Evolutionary conservation across 176 grass and related monocot species (phyloP), one percentile per base, ranked within the genome.

Genomic region (Eremochloa ophiuroides): DNA sequence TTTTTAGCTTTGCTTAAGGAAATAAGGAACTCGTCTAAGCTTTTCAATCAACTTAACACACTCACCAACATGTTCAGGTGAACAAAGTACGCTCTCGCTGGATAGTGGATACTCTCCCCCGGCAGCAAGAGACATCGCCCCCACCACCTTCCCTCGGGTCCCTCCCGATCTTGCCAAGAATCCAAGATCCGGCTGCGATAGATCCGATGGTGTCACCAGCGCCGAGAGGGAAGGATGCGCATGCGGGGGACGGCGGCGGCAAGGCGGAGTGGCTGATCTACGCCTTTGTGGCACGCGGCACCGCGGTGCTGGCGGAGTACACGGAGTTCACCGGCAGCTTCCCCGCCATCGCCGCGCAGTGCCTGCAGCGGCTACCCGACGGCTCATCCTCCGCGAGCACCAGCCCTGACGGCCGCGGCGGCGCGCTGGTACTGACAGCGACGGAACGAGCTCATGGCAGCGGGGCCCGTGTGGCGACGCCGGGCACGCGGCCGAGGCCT

Each of bases 301-400:
- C 88, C 23, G 85, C 93, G 23, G 95, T 97, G 62, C 77, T 97
- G 53, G 85, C 92, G 26, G 95, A 97, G 86, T 94, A 97, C 88
- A 97, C 95, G 12, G 95, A 97, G 83, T 94, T 86, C 84, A 97
- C 95, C 40, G 95, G 95, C 13, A 97, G 92, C 84, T 97, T 97
- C 65, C 89, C 95, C 41, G 88, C 92, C 50, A 92, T 97, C 68
- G 92, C 95, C 0, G 77, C 82, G 50, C 92, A 89, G 76, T 97
- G 95, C 80, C 88, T 97, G 69, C 92, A 94, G 69, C 89, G 93
- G 69, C 86, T 97, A 39, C 94, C 94, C 20, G 89, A 87, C 4
- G 59, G 75, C 20, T 79, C 62, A 18, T 70, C 75, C 27, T 55
- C 80, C 31, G 20, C 69, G 37, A 42, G 35, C 71, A 73, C 84